Conservation (phyloP, 2,329 filamentous ascomycete genomes). For the Colletotrichum neosansevieriae region DNA sequence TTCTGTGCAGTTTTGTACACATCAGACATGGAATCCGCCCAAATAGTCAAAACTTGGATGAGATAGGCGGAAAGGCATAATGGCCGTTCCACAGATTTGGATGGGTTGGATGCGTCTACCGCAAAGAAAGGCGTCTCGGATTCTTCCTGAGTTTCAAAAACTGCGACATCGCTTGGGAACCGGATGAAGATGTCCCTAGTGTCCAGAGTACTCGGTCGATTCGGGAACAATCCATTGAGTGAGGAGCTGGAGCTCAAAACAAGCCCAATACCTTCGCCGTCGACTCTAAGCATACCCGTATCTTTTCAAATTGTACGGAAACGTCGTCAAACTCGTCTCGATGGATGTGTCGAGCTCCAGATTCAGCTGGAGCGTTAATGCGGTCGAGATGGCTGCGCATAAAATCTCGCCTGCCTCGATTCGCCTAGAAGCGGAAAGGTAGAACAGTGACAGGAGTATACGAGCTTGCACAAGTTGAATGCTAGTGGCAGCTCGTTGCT, state of each 20-base stretch:
- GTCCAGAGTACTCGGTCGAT: constrained; percentile 67
- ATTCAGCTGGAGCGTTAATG: constrained; percentile 72
- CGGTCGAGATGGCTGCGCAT: constrained; percentile 70
- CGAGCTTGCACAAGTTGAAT: constrained; percentile 76
- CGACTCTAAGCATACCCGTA: constrained; percentile 73
- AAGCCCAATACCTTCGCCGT: constrained; percentile 78
- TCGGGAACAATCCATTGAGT: constrained; percentile 71
- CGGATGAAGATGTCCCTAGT: constrained; percentile 75
- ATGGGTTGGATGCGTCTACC: constrained; percentile 51
- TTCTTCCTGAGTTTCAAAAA: constrained; percentile 71
- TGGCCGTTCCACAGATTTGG: constrained; percentile 44
- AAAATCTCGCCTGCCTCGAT: constrained; percentile 73
- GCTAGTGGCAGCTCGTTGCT: constrained; percentile 48
- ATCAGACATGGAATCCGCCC: constrained; percentile 72
- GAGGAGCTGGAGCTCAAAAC: constrained; percentile 77
- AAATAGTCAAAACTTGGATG: constrained; percentile 72
- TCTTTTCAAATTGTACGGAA: constrained; percentile 69
- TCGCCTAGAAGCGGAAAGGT: constrained; percentile 70
- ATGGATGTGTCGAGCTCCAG: constrained; percentile 66
- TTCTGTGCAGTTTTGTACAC: constrained; percentile 55
- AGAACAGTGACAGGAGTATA: constrained; percentile 75
- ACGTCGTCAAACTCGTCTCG: constrained; percentile 53
- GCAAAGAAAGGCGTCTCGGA: constrained; percentile 72
- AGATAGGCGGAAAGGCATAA: constrained; percentile 70
- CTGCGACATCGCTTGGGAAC: constrained; percentile 71